Evolutionary conservation across 805 yeast genomes (phyloP).

Genomic region (Dipodascopsis uninucleata): DNA sequence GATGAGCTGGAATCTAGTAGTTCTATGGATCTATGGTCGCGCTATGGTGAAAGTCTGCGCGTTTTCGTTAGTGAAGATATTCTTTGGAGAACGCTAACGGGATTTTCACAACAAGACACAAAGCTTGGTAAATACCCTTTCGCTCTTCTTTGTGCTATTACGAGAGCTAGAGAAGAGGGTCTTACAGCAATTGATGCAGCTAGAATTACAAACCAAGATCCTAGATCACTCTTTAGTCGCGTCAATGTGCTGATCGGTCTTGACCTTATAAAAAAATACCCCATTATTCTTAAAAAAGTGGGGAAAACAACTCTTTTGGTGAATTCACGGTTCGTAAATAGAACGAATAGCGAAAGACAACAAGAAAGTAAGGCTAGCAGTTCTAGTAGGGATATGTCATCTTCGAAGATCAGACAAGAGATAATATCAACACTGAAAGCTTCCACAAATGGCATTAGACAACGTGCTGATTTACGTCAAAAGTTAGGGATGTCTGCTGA

Average conservation of each 20-base stretch:
- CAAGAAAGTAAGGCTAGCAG: not conserved
- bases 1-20: constrained; percentile 16
- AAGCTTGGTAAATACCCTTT: constrained; percentile 39
- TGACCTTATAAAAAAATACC: constrained; percentile 38
- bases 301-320: constrained; percentile 37
- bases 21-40: constrained; percentile 9
- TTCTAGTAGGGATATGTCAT: not conserved
- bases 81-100: constrained; percentile 40
- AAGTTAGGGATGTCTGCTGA: constrained; percentile 40
- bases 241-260: constrained; percentile 33
- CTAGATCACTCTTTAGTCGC: constrained; percentile 40
- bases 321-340: constrained; percentile 33
- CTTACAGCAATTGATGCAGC: constrained; percentile 38
- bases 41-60: constrained; percentile 21
- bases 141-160: constrained; percentile 38
- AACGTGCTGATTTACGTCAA: constrained; percentile 39
- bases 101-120: constrained; percentile 33
- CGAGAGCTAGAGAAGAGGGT: constrained; percentile 42
- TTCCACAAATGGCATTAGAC: constrained; percentile 37
- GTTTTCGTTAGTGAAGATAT: constrained; percentile 35
- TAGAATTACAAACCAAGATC: constrained; percentile 40
- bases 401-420: constrained; percentile 24
- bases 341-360: not conserved
- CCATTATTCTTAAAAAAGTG: constrained; percentile 34
- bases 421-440: constrained; percentile 32